phyloP scores from a whole-genome alignment of 2,329 filamentous ascomycete genomes.

The Clarireedia homoeocarpa region DNA sequence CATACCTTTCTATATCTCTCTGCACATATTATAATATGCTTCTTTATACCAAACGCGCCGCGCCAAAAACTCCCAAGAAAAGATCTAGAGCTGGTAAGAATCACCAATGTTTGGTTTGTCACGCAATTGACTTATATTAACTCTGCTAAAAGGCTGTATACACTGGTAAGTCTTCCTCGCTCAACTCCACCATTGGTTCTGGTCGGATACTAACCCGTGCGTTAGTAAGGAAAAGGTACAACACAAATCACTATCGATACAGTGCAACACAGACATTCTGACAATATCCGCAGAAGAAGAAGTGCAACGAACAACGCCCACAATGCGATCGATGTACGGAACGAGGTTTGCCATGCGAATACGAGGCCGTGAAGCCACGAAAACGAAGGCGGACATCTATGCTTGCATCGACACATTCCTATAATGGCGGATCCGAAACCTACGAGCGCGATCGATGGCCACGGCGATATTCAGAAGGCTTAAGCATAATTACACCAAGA shows the following conservation, averaged over 20 bases:
- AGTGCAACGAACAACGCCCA: conserved; percentile 28
- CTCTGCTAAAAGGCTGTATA: conserved; percentile 24
- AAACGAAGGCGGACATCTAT: conserved; percentile 15
- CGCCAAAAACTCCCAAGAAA: conserved; percentile 50
- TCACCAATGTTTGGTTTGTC: neutral
- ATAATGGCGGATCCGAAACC: conserved; percentile 14
- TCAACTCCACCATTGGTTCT: neutral
- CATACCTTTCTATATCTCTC: neutral
- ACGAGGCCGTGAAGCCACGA: conserved; percentile 28
- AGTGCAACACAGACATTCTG: conserved; percentile 3
- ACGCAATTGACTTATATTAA: conserved; percentile 12
- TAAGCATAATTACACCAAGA: conserved; percentile 10
- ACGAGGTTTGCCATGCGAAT: conserved; percentile 24
- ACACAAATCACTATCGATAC: neutral
- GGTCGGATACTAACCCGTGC: conserved; percentile 14
- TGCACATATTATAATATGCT: conserved; percentile 36
- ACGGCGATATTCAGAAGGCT: conserved; percentile 15
- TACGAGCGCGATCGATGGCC: conserved; percentile 20
- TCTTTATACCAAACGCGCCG: conserved; percentile 48
- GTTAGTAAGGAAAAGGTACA: conserved; percentile 30
- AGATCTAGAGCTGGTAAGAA: conserved; percentile 50
- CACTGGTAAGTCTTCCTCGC: conserved; percentile 23
- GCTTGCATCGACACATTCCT: conserved; percentile 17
- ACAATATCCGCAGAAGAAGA: conserved; percentile 26
- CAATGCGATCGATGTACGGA: conserved; percentile 28